phyloP scores from a whole-genome alignment of 805 yeast genomes.

The Schwanniomyces pseudopolymorphus region DNA sequence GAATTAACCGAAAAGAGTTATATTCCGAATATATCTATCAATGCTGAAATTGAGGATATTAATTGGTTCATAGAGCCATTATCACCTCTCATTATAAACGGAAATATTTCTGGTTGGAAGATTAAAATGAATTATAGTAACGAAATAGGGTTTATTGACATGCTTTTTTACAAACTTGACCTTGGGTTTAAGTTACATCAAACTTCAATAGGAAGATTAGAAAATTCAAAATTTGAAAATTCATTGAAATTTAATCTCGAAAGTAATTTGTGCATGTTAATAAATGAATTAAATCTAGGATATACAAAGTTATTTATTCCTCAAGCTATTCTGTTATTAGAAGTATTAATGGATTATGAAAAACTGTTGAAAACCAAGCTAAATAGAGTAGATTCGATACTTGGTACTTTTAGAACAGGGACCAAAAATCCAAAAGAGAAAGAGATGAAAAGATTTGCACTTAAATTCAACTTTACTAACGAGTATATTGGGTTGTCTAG shows the following conservation, averaged over 20 bases:
- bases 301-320: constrained; percentile 30
- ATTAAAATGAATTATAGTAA: neutral
- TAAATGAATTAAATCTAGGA: constrained; percentile 21
- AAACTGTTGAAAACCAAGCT: neutral
- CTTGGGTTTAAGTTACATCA: constrained; percentile 6
- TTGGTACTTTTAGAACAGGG: neutral
- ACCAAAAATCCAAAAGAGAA: neutral
- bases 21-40: neutral
- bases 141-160: constrained; percentile 12
- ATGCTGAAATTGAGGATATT: neutral
- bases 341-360: constrained; percentile 9
- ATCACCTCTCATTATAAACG: neutral
- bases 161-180: neutral
- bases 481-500: constrained; percentile 39
- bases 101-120: neutral
- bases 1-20: neutral
- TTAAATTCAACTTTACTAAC: constrained; percentile 23
- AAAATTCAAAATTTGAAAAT: constrained; percentile 24
- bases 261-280: constrained; percentile 12
- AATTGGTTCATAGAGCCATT: neutral
- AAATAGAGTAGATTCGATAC: constrained; percentile 2
- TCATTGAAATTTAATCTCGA: constrained; percentile 11
- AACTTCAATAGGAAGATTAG: constrained; percentile 19
- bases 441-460: constrained; percentile 12
- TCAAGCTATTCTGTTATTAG: constrained; percentile 18